Evolutionary conservation across 1,139 yeast species (phyloP), one percentile per base, ranked within the genome.

Genomic region (Taphrina confusa): DNA sequence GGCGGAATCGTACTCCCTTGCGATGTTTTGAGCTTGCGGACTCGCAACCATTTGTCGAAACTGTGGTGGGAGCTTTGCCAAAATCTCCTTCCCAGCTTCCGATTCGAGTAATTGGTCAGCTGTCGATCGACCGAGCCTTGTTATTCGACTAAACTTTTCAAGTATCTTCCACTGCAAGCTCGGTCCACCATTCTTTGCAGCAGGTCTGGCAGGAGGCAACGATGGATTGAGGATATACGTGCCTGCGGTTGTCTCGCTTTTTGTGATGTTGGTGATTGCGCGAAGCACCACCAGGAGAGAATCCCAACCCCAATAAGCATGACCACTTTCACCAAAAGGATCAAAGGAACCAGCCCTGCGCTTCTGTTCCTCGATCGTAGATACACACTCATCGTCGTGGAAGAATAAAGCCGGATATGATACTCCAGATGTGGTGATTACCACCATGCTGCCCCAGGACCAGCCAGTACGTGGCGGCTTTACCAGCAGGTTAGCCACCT

Each of bases 1-100:
- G 0, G 97, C 97, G 52, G 92, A 84, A 68, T 91, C 97, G 70
- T 90, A 92, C 65, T 92, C 98, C 65, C 89, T 90, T 61, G 94
- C 89, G 27, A 91, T 82, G 61, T 78, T 80, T 66, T 79, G 80
- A 3, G 91, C 95, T 67, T 90, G 95, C 0, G 96, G 94, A 65
- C 85, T 84, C 62, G 78, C 80, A 59, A 92, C 75, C 64, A 87
- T 72, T 61, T 81, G 81, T 65, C 82, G 81, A 14, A 90, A 79
- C 20, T 77, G 67, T 1, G 83, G 81, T 4, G 80, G 76, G 0
- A 95, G 88, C 30, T 82, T 82, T 64, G 85, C 86, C n/a, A 85
- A 79, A 2, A 82, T 78, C 11, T 64, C 66, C n/a, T 58, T 54
- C 4, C 68, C 65, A 6, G 61, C 58, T 20, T 55, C 56, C 27